phyloP scores from a whole-genome alignment of 1,284 basidiomycete genomes.

The Pseudozyma sp. region DNA sequence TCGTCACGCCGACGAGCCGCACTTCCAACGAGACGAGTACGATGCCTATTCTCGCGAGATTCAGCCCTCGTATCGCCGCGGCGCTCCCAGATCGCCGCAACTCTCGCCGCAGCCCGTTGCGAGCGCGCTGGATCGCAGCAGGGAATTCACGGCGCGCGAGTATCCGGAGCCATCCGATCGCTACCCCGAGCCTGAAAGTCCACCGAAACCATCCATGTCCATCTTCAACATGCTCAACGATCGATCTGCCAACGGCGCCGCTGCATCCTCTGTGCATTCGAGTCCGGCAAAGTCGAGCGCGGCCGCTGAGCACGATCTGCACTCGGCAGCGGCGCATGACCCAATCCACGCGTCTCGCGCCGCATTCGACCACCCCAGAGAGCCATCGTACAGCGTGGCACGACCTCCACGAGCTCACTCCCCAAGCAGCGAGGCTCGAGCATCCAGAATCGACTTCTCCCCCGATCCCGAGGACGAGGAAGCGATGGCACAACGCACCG shows the following conservation, averaged over 20 bases:
- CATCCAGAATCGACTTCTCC: constrained; percentile 22
- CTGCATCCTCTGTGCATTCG: constrained; percentile 17
- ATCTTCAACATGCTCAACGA: constrained; percentile 58
- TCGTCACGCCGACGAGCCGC: constrained; percentile 17
- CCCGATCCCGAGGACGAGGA: constrained; percentile 24
- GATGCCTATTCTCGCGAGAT: constrained; percentile 39
- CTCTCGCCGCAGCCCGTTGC: constrained; percentile 16
- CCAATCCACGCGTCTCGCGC: constrained; percentile 14
- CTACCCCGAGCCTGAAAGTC: constrained; percentile 34
- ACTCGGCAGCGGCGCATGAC: constrained; percentile 7
- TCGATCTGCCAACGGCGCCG: constrained; percentile 29
- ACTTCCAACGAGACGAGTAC: constrained; percentile 29
- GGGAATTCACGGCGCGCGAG: constrained; percentile 18
- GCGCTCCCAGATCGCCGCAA: constrained; percentile 25
- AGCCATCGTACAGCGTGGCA: constrained; percentile 9
- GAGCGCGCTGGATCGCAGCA: constrained; percentile 11
- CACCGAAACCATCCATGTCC: constrained; percentile 49
- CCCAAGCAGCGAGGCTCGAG: constrained; percentile 16
- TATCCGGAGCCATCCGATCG: constrained; percentile 6
- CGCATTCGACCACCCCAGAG: constrained; percentile 34
- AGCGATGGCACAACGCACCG: background rate
- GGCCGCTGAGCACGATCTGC: constrained; percentile 9
- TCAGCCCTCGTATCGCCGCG: constrained; percentile 51
- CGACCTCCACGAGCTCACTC: constrained; percentile 2
- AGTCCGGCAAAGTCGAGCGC: constrained; percentile 30